Conservation (phyloP, 352 stramenopile genomes). For the Globisporangium sylvaticum region DNA sequence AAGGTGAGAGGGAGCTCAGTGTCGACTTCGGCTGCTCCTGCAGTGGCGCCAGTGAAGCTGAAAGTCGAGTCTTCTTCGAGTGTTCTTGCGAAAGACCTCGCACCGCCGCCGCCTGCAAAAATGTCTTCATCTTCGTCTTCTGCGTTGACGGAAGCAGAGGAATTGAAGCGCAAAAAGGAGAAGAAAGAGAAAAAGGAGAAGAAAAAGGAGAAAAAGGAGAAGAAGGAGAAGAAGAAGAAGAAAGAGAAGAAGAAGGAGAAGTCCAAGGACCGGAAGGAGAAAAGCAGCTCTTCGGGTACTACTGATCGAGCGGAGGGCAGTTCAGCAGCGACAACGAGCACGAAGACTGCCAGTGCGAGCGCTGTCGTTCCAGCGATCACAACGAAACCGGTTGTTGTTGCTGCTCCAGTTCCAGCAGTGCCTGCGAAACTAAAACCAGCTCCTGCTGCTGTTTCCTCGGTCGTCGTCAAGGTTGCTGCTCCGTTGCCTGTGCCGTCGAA, state of each 20-base stretch:
- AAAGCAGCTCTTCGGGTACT: conserved; percentile 15
- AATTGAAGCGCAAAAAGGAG: conserved; percentile 48
- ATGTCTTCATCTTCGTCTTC: background rate
- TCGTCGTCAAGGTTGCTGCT: background rate
- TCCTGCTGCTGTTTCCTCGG: background rate
- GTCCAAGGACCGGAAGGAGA: conserved; percentile 31
- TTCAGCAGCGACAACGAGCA: conserved; percentile 8
- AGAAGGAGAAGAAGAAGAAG: conserved; percentile 67
- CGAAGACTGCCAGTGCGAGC: background rate
- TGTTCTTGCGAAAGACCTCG: background rate
- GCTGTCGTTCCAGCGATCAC: background rate
- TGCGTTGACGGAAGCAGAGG: conserved; percentile 4
- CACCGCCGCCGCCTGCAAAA: background rate
- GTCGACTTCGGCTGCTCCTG: background rate
- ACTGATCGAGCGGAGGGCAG: conserved; percentile 26
- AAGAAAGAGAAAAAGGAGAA: conserved; percentile 68
- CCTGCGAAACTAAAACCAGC: background rate
- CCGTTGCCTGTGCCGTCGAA: background rate
- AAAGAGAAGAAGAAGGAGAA: conserved; percentile 65
- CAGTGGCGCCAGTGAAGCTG: background rate
- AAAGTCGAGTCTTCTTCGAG: background rate
- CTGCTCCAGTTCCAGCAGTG: background rate
- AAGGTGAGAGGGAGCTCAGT: background rate
- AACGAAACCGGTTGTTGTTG: background rate
- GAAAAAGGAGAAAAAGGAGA: conserved; percentile 68